Conservation (phyloP, 106 monocot genomes). For the Hemerocallis citrina region DNA sequence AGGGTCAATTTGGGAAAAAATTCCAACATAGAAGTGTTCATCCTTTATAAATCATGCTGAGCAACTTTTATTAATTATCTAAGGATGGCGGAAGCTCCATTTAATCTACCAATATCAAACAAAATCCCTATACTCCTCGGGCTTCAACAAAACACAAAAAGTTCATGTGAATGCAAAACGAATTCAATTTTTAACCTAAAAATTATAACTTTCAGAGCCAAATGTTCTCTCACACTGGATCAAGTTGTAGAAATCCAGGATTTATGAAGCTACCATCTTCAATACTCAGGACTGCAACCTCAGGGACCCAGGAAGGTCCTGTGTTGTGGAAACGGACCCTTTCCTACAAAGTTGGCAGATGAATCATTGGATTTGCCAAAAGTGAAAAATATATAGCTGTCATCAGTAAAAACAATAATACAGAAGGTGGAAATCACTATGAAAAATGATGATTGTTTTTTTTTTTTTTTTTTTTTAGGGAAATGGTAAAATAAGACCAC, state of each 20-base stretch:
- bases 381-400: background rate
- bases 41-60: no score
- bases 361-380: background rate
- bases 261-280: slow-evolving; percentile 55
- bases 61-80: background rate
- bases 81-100: background rate
- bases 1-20: no score
- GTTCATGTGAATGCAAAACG: background rate
- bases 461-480: no score
- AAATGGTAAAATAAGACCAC: no score
- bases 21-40: no score
- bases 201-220: background rate
- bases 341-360: slow-evolving; percentile 26
- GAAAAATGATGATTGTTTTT: no score
- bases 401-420: background rate
- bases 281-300: slow-evolving; percentile 71
- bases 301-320: slow-evolving; percentile 47
- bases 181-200: background rate
- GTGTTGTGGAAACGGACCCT: slow-evolving; percentile 62
- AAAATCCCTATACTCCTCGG: slow-evolving; percentile 10
- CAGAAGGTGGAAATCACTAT: background rate
- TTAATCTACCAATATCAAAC: background rate
- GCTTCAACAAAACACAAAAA: slow-evolving; percentile 27
- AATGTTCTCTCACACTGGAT: slow-evolving; percentile 26
- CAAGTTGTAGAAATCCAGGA: slow-evolving; percentile 61